These are phyloP conservation scores for Dothidotthia symphoricarpi DNA, from an alignment of 2,329 filamentous ascomycete genomes.

Conservation along the genomic window DNA sequence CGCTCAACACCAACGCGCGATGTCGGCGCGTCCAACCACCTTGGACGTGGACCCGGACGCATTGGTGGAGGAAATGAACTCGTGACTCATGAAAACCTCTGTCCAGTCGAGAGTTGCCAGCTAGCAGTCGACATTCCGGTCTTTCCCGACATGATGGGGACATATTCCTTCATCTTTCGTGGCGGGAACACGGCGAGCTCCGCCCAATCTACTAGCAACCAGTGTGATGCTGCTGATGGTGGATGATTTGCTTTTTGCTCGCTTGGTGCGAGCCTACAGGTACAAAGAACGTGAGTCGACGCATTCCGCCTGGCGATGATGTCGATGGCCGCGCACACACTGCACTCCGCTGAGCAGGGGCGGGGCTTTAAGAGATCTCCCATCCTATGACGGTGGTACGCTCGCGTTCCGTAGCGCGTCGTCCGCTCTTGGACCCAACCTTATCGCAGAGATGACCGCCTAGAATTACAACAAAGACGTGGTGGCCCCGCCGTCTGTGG, in stretches of 20 bases:
- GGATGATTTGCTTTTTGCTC: slow-evolving; percentile 8
- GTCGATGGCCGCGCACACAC: slow-evolving; percentile 18
- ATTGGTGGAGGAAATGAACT: slow-evolving; percentile 25
- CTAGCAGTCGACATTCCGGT: slow-evolving; percentile 25
- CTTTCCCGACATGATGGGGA: slow-evolving; percentile 25
- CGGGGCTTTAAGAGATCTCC: slow-evolving; percentile 25
- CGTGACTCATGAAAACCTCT: slow-evolving; percentile 41
- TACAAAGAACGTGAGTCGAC: slow-evolving; percentile 3
- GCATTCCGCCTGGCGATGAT: slow-evolving; percentile 13
- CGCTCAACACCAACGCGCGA: slow-evolving; percentile 26
- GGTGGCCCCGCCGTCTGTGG: slow-evolving; percentile 16
- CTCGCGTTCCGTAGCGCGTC: slow-evolving; percentile 11
- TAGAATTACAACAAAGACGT: slow-evolving; percentile 35
- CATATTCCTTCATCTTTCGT: slow-evolving; percentile 11
- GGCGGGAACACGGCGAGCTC: slow-evolving; percentile 12
- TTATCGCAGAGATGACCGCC: slow-evolving; percentile 35
- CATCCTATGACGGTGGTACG: slow-evolving; percentile 23
- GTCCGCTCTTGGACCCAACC: slow-evolving; percentile 17
- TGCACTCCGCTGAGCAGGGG: slow-evolving; percentile 25
- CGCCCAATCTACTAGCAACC: slow-evolving; percentile 3
- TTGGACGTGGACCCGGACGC: slow-evolving; percentile 12
- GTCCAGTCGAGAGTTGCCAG: slow-evolving; percentile 18
- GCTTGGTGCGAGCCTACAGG: slow-evolving; percentile 6
- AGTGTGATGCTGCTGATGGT: slow-evolving; percentile 1
- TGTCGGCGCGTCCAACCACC: slow-evolving; percentile 30